A percentile compares a stretch with the other conserved stretches of the same genome.
Conservation (phyloP, 768 basidiomycete genomes). For the Hirschioporus abietinus region DNA sequence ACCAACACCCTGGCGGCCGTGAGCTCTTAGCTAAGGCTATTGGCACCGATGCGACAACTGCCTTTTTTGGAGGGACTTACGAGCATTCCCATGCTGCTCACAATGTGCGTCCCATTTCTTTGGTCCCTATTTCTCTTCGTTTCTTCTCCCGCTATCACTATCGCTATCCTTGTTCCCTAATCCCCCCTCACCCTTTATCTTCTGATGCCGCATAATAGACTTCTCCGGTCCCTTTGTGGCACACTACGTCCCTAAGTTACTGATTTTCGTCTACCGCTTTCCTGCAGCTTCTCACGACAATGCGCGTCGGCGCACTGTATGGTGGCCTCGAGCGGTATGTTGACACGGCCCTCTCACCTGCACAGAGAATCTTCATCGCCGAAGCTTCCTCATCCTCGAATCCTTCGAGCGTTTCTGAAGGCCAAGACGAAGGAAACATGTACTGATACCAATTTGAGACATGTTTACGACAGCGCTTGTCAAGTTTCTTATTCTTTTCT, state of each 20-base stretch:
- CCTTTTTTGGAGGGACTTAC: slow-evolving; percentile 84
- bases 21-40: slow-evolving; percentile 49
- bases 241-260: neutral
- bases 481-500: neutral
- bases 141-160: neutral
- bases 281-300: slow-evolving; percentile 60
- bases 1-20: slow-evolving; percentile 77
- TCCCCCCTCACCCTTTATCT: slow-evolving; percentile 1
- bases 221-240: neutral
- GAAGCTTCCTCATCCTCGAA: neutral
- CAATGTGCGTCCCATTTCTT: slow-evolving; percentile 42
- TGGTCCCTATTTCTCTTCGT: neutral
- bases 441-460: neutral
- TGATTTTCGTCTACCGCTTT: slow-evolving; percentile 5
- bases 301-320: slow-evolving; percentile 64
- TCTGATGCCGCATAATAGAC: neutral
- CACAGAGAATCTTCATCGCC: slow-evolving; percentile 29
- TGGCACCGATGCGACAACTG: slow-evolving; percentile 80
- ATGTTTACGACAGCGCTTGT: neutral
- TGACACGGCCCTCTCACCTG: slow-evolving; percentile 40
- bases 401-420: neutral
- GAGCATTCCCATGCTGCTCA: slow-evolving; percentile 81
- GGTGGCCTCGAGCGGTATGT: slow-evolving; percentile 55
- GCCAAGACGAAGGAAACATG: neutral
- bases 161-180: neutral